These are phyloP conservation scores for Xylariaceae sp. DNA, from an alignment of 2,329 filamentous ascomycete genomes.

Conservation along the genomic window DNA sequence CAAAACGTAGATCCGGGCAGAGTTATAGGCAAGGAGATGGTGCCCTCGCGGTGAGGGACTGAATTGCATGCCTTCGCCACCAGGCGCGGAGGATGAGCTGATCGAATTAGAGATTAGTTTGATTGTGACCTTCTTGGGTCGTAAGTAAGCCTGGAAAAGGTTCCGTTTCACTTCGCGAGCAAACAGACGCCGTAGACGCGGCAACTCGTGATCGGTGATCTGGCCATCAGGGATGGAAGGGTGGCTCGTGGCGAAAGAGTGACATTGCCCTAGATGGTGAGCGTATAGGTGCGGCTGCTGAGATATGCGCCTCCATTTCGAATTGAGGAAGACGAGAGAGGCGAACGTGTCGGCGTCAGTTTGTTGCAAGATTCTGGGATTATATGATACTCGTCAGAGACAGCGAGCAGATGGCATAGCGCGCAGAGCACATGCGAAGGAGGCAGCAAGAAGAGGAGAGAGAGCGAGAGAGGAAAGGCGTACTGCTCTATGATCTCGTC, in stretches of 20 bases:
- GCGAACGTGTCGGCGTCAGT: slow-evolving; percentile 61
- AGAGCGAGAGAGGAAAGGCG: slow-evolving; percentile 15
- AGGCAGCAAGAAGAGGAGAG: not conserved
- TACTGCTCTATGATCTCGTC: slow-evolving; percentile 68
- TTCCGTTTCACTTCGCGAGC: slow-evolving; percentile 67
- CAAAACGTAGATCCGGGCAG: slow-evolving; percentile 75
- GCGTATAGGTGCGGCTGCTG: slow-evolving; percentile 60
- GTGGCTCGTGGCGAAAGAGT: slow-evolving; percentile 52
- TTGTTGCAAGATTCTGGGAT: slow-evolving; percentile 52
- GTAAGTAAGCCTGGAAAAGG: slow-evolving; percentile 69
- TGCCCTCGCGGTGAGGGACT: slow-evolving; percentile 70
- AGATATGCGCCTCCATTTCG: slow-evolving; percentile 59
- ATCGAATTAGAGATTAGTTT: slow-evolving; percentile 79
- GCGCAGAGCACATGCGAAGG: slow-evolving; percentile 1
- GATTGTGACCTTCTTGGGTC: slow-evolving; percentile 64
- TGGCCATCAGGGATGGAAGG: slow-evolving; percentile 30
- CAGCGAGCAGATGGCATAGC: not conserved
- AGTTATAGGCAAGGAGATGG: slow-evolving; percentile 75
- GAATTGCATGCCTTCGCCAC: slow-evolving; percentile 82
- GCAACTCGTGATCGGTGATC: slow-evolving; percentile 47
- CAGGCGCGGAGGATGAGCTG: slow-evolving; percentile 76
- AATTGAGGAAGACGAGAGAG: slow-evolving; percentile 59
- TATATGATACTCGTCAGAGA: slow-evolving; percentile 12
- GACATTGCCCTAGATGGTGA: slow-evolving; percentile 56
- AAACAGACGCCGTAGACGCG: slow-evolving; percentile 60